Conservation (phyloP, 805 yeast genomes). For the Myxozyma neotropica region DNA sequence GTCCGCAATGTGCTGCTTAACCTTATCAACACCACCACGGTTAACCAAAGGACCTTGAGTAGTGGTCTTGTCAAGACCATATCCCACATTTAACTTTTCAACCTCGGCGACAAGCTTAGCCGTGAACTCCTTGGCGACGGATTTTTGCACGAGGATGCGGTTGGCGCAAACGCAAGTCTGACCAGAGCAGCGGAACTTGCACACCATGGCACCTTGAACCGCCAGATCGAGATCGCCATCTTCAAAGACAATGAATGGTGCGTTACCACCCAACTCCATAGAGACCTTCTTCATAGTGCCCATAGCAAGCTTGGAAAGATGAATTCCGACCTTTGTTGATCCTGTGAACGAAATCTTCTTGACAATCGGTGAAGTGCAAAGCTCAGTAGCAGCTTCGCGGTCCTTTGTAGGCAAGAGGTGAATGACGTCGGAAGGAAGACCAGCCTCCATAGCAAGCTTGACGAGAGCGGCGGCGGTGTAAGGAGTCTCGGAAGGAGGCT, state of each 20-base stretch:
- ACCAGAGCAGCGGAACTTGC: slow-evolving; percentile 76
- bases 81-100: slow-evolving; percentile 55
- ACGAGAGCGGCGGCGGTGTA: slow-evolving; percentile 71
- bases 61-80: slow-evolving; percentile 58
- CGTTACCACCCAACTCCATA: slow-evolving; percentile 79
- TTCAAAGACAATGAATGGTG: slow-evolving; percentile 76
- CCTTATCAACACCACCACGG: slow-evolving; percentile 62
- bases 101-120: slow-evolving; percentile 53
- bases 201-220: slow-evolving; percentile 62
- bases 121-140: slow-evolving; percentile 62
- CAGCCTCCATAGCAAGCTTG: slow-evolving; percentile 62
- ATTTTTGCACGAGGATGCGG: slow-evolving; percentile 48
- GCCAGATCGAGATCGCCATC: slow-evolving; percentile 72
- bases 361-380: slow-evolving; percentile 58
- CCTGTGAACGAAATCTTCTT: slow-evolving; percentile 78
- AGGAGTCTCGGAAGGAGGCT: slow-evolving; percentile 80
- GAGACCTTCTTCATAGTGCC: slow-evolving; percentile 70
- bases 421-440: slow-evolving; percentile 68
- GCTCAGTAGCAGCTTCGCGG: slow-evolving; percentile 51
- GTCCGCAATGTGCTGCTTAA: slow-evolving; percentile 62
- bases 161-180: slow-evolving; percentile 65
- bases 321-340: slow-evolving; percentile 70
- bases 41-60: slow-evolving; percentile 81
- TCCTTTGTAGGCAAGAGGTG: slow-evolving; percentile 57
- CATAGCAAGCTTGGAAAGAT: slow-evolving; percentile 61